Evolutionary conservation across 306 rosid species (phyloP).

Genomic region (Benincasa hispida): DNA sequence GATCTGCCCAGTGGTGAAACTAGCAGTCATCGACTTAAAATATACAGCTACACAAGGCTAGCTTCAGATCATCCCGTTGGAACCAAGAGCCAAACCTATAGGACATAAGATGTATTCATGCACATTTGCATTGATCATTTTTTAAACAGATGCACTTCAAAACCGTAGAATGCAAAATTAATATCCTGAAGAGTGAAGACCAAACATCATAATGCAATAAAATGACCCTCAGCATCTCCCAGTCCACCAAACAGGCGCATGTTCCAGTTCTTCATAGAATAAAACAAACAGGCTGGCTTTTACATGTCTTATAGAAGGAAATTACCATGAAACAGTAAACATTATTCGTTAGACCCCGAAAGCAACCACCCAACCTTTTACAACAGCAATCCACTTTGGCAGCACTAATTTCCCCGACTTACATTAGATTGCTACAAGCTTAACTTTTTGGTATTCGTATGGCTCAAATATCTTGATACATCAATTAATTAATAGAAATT

Average conservation of each 20-base stretch:
- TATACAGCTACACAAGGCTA: not conserved
- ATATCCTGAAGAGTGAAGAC: not conserved
- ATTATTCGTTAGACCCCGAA: not conserved
- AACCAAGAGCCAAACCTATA: not conserved
- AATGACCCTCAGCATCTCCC: not conserved
- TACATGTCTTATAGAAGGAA: not conserved
- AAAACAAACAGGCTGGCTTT: not conserved
- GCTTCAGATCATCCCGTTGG: not conserved
- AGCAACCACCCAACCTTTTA: not conserved
- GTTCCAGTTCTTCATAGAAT: not conserved
- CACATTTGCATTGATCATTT: not conserved
- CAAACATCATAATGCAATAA: not conserved
- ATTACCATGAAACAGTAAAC: not conserved
- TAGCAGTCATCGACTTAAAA: not conserved
- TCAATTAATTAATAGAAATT: not conserved
- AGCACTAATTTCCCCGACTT: not conserved
- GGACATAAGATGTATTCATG: not conserved
- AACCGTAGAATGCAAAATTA: not conserved
- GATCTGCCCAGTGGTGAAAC: not conserved
- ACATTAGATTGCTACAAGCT: not conserved
- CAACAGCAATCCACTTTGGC: not conserved
- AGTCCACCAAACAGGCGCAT: not conserved
- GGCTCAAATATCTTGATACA: not conserved
- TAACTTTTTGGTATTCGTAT: not conserved
- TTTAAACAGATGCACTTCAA: not conserved